Percentiles rank a stretch among this genome's conserved stretches.
phyloP scores from a whole-genome alignment of 257 asterid genomes.

The Parsonsia alboflavescens region DNA sequence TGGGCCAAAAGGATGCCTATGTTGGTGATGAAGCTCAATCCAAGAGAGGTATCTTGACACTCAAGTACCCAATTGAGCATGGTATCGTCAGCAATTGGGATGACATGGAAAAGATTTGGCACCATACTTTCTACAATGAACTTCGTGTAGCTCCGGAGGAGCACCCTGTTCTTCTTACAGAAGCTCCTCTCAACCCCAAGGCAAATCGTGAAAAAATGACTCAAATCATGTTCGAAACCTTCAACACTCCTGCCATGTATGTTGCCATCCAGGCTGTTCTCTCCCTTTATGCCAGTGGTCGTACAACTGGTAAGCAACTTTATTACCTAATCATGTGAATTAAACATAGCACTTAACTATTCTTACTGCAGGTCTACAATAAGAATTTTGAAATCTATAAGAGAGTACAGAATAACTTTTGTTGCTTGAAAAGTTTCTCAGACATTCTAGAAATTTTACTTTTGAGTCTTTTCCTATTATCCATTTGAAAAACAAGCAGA shows the following conservation, averaged over 20 bases:
- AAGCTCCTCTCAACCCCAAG: conserved; percentile 23
- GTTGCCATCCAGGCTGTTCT: conserved; percentile 59
- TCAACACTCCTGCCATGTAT: conserved; percentile 59
- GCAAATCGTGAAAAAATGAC: conserved; percentile 19
- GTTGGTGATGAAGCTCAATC: conserved; percentile 46
- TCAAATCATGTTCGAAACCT: conserved; percentile 47
- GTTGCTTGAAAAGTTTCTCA: neutral
- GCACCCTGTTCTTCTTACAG: conserved; percentile 33
- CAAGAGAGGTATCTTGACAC: conserved; percentile 59
- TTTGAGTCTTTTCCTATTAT: neutral
- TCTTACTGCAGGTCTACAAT: neutral
- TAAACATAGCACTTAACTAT: neutral
- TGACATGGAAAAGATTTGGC: conserved; percentile 21
- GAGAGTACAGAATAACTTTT: neutral
- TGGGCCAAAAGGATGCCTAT: conserved; percentile 63
- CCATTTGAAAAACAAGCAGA: neutral
- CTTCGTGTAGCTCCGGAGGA: conserved; percentile 28
- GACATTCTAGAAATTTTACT: neutral
- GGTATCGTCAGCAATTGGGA: conserved; percentile 21
- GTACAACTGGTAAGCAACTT: conserved; percentile 34
- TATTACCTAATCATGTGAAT: neutral
- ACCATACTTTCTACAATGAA: conserved; percentile 19
- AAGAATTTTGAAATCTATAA: neutral
- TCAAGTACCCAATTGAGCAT: conserved; percentile 19
- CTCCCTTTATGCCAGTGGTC: conserved; percentile 42